Percentiles rank a stretch among this genome's conserved stretches.
phyloP scores from a whole-genome alignment of 129 eudicot genomes.

The Lonicera japonica region DNA sequence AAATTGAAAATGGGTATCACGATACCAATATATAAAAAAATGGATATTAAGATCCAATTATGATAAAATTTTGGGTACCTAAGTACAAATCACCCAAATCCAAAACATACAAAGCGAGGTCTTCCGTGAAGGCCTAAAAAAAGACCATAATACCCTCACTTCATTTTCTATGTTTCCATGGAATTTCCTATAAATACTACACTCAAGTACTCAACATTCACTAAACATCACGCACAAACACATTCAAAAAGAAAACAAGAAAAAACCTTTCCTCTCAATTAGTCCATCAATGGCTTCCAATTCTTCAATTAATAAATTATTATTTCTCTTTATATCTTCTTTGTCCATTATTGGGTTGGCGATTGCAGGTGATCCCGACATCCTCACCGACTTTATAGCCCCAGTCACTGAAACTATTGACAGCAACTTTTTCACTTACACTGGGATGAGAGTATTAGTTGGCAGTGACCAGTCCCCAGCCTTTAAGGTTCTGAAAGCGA shows the following conservation, averaged over 20 bases:
- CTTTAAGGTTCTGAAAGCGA: constrained; percentile 8
- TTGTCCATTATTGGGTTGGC: background rate
- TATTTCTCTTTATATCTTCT: background rate
- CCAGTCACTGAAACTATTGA: background rate
- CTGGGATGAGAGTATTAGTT: constrained; percentile 11
- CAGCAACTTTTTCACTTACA: constrained; percentile 20
- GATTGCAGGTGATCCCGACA: constrained; percentile 21
- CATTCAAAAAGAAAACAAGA: background rate
- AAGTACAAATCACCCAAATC: too few relatives aligned
- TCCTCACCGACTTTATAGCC: constrained; percentile 20
- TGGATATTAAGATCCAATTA: too few relatives aligned
- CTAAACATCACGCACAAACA: background rate
- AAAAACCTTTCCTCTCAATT: background rate
- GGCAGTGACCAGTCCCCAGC: background rate
- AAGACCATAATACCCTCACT: background rate
- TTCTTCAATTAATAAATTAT: background rate
- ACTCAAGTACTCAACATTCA: too few relatives aligned
- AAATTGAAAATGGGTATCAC: too few relatives aligned
- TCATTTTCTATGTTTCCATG: too few relatives aligned
- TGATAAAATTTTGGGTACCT: too few relatives aligned
- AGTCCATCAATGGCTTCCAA: background rate
- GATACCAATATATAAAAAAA: too few relatives aligned
- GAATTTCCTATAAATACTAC: background rate
- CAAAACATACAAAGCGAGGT: too few relatives aligned
- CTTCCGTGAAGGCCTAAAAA: background rate